Conservation (phyloP, 148 eudicot species). For the Polygonum maritimum region DNA sequence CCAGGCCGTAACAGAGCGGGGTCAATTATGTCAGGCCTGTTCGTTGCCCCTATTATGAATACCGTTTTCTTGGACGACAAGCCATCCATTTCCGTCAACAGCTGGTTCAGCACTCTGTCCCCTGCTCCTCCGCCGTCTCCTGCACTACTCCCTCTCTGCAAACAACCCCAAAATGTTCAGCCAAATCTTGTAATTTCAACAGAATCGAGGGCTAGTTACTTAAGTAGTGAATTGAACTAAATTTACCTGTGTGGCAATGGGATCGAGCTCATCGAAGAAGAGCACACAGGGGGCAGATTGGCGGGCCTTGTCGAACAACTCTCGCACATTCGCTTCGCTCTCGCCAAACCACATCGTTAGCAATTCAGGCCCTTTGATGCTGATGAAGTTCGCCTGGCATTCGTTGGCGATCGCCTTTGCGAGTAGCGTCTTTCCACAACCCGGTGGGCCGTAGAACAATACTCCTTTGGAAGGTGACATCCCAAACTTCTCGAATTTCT, state of each 20-base stretch:
- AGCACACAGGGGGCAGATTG: slow-evolving; percentile 79
- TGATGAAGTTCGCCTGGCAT: slow-evolving; percentile 80
- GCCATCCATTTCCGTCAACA: too few relatives aligned
- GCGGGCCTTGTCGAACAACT: slow-evolving; percentile 79
- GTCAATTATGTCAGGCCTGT: too few relatives aligned
- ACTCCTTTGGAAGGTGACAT: slow-evolving; percentile 90
- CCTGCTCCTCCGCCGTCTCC: too few relatives aligned
- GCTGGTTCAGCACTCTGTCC: too few relatives aligned
- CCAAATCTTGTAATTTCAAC: too few relatives aligned
- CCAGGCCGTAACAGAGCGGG: too few relatives aligned
- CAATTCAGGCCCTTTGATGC: slow-evolving; percentile 75
- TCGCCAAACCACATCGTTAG: slow-evolving; percentile 94
- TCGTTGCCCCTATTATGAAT: too few relatives aligned
- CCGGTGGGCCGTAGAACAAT: slow-evolving; percentile 86
- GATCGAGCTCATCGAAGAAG: slow-evolving; percentile 79
- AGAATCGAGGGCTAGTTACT: too few relatives aligned
- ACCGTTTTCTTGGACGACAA: too few relatives aligned
- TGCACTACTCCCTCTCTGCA: too few relatives aligned
- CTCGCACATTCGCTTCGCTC: slow-evolving; percentile 81
- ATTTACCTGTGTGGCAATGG: slow-evolving; percentile 75
- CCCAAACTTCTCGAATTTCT: slow-evolving; percentile 83
- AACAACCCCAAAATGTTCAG: too few relatives aligned
- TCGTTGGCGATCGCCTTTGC: slow-evolving; percentile 91
- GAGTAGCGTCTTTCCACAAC: slow-evolving; percentile 85
- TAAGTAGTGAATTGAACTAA: too few relatives aligned